phyloP scores from a whole-genome alignment of 1,284 basidiomycete species.

The Schizophyllum amplum region DNA sequence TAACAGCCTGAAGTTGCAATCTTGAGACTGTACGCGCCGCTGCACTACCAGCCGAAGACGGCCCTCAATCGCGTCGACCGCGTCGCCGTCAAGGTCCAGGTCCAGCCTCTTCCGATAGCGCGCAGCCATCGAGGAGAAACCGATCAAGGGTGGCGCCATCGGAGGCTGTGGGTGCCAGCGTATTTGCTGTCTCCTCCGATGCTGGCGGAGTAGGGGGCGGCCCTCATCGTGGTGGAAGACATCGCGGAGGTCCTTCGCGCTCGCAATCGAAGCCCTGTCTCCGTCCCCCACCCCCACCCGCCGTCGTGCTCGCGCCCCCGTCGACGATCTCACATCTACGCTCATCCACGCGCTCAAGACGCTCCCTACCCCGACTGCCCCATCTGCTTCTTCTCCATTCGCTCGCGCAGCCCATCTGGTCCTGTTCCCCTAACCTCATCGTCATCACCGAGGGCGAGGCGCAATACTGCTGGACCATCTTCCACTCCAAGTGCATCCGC shows the following conservation, averaged over 20 bases:
- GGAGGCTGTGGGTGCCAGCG: neutral
- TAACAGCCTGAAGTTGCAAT: too few relatives aligned
- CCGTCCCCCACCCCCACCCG: conserved; percentile 1
- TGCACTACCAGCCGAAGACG: neutral
- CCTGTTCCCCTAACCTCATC: conserved; percentile 57
- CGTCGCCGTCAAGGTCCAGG: neutral
- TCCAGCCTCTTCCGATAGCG: neutral
- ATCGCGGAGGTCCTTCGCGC: neutral
- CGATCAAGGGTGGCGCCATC: neutral
- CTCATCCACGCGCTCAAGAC: conserved; percentile 56
- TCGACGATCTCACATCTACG: conserved; percentile 61
- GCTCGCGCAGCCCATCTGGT: conserved; percentile 68
- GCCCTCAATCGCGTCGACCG: neutral
- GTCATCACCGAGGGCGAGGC: conserved; percentile 26
- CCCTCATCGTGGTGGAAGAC: neutral
- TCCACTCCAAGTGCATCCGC: conserved; percentile 75
- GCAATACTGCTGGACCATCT: conserved; percentile 75
- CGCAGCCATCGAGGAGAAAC: neutral
- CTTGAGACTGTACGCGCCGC: neutral
- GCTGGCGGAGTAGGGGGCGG: neutral
- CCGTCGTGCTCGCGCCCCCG: conserved; percentile 10
- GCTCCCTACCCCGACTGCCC: conserved; percentile 67
- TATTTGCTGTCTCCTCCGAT: neutral
- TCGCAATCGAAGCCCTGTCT: neutral
- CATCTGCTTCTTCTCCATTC: conserved; percentile 72